A percentile compares a stretch with the other conserved stretches of the same genome.
phyloP scores from a whole-genome alignment of 2,329 filamentous ascomycete genomes.

The Aspergillus unguis region DNA sequence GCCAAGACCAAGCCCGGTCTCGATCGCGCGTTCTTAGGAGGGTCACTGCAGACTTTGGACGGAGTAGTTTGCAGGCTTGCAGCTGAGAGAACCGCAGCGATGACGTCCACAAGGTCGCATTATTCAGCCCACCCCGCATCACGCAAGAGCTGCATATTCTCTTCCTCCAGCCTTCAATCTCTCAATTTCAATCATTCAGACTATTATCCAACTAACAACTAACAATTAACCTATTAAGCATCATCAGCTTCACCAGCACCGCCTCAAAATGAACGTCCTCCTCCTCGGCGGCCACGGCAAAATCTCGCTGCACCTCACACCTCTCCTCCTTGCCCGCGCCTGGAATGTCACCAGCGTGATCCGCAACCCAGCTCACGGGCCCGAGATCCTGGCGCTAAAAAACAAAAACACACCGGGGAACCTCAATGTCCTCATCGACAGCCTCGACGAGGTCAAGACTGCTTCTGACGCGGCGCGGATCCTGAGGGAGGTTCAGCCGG shows the following conservation, averaged over 20 bases:
- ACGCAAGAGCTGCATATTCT: neutral
- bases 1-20: neutral
- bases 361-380: conserved; percentile 65
- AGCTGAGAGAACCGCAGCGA: neutral
- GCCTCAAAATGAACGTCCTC: conserved; percentile 53
- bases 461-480: conserved; percentile 61
- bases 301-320: conserved; percentile 69
- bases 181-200: neutral
- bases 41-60: neutral
- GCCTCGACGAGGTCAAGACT: conserved; percentile 67
- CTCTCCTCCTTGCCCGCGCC: conserved; percentile 67
- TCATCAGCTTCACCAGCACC: neutral
- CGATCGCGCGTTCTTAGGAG: neutral
- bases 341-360: conserved; percentile 79
- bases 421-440: conserved; percentile 66
- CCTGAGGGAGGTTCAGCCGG: conserved; percentile 46
- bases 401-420: conserved; percentile 58
- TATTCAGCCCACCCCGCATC: conserved; percentile 5
- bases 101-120: neutral
- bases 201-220: neutral
- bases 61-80: neutral
- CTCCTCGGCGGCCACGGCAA: conserved; percentile 81
- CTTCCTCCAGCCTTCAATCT: neutral
- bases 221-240: neutral
- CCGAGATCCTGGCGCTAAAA: conserved; percentile 59